A percentile compares a stretch with the other conserved stretches of the same genome.
These are phyloP conservation scores for Bondarzewia mesenterica DNA, from an alignment of 1,284 basidiomycete genomes.

Conservation along the genomic window DNA sequence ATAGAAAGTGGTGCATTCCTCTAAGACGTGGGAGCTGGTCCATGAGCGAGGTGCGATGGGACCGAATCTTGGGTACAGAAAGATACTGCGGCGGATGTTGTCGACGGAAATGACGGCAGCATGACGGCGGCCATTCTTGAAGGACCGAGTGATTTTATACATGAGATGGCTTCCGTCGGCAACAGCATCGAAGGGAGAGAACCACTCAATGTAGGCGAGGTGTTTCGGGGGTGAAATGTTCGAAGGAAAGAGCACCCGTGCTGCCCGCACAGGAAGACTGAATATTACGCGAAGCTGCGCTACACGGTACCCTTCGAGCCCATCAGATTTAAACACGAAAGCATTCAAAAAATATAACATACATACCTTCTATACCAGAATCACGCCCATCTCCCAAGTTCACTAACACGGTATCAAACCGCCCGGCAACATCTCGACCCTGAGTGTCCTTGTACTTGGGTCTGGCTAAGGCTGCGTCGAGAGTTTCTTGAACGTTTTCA, in stretches of 20 bases:
- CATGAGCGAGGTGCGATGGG: background rate
- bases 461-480: background rate
- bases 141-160: constrained; percentile 6
- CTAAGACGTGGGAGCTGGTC: background rate
- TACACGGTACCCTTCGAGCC: constrained; percentile 13
- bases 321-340: background rate
- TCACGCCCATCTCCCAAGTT: background rate
- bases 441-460: background rate
- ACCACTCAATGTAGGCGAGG: background rate
- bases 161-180: constrained; percentile 9
- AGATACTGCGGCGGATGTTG: background rate
- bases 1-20: constrained; percentile 2
- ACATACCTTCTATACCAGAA: background rate
- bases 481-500: background rate
- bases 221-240: background rate
- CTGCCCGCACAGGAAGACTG: constrained; percentile 8
- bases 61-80: constrained; percentile 1
- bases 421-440: background rate
- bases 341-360: background rate
- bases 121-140: background rate
- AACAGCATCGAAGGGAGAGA: background rate
- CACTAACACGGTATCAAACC: constrained; percentile 18
- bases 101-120: background rate
- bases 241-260: constrained; percentile 8
- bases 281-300: constrained; percentile 19